Evolutionary conservation across 768 basidiomycete species (phyloP), one percentile per base, ranked within the genome.

Genomic region (Mycena capillaripes): DNA sequence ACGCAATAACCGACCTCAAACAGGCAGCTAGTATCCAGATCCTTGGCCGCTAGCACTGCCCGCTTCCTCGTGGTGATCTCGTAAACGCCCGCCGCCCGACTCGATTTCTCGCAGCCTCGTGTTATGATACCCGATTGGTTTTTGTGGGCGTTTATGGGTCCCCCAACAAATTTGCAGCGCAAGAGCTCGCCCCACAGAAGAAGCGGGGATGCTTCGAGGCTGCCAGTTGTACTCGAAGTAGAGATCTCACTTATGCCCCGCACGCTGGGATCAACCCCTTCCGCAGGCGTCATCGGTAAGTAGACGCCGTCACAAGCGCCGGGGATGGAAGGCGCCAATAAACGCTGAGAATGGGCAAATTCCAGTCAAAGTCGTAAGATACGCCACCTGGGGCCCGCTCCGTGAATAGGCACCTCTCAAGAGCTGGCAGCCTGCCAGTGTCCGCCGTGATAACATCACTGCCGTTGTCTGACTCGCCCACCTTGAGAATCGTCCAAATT

Each of bases 81-180:
- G 55, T 56, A 58, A 59, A 25, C n/a, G 14, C 57, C 27, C 63
- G 27, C 23, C 56, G n/a, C 11, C 69, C 56, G 61, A 30, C 55
- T 58, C n/a, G 25, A 66, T 61, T 12, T 53, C 36, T 17, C 16
- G 25, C 21, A n/a, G 70, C 70, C 70, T 66, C 70, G 32, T 61
- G 64, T 50, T 17, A 36, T 71, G 70, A 71, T 66, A 60, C 29
- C 57, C 64, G 64, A 66, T 55, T n/a, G 14, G 64, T 23, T 36
- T 32, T 53, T 71, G 64, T 66, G 64, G 70, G 70, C 42, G 70
- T 71, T 10, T 66, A 57, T 71, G 70, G 70, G 70, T 71, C 70
- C 70, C 19, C 9, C 40, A 62, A 71, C 70, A 66, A 6, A 25
- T 58, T 70, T 53, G 29, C 30, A 56, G 38, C 14, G 56, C 25